Conservation (phyloP, 2,329 filamentous ascomycete species). For the Aspergillus tanneri region DNA sequence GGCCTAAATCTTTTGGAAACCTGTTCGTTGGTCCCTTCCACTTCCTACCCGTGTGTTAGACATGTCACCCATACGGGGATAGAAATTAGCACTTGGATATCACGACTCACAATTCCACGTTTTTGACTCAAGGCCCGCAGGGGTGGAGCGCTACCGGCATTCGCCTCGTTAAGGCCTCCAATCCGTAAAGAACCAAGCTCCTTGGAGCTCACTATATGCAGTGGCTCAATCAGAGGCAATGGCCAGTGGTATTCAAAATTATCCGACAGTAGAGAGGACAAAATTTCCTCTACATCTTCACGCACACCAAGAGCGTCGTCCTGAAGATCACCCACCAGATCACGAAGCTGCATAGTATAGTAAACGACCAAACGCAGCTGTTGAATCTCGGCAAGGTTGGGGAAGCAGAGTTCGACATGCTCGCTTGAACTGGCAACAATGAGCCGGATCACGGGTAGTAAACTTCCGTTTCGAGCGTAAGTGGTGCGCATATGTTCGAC, state of each 20-base stretch:
- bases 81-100: not conserved
- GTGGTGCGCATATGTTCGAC: slow-evolving; percentile 41
- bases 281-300: slow-evolving; percentile 42
- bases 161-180: slow-evolving; percentile 8
- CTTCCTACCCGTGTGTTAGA: slow-evolving; percentile 28
- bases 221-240: slow-evolving; percentile 38
- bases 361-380: slow-evolving; percentile 36
- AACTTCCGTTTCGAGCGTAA: slow-evolving; percentile 33
- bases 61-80: not conserved
- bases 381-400: slow-evolving; percentile 35
- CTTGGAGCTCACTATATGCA: slow-evolving; percentile 34
- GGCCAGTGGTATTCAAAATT: slow-evolving; percentile 40
- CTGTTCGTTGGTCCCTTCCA: slow-evolving; percentile 30
- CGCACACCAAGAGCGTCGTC: slow-evolving; percentile 42
- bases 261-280: slow-evolving; percentile 35
- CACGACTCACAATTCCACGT: slow-evolving; percentile 31
- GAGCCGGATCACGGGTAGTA: slow-evolving; percentile 46
- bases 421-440: slow-evolving; percentile 48
- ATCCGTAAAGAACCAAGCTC: slow-evolving; percentile 22
- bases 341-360: slow-evolving; percentile 33
- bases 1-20: slow-evolving; percentile 41
- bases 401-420: slow-evolving; percentile 47
- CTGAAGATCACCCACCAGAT: slow-evolving; percentile 43
- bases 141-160: not conserved
- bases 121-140: slow-evolving; percentile 24